Evolutionary conservation across 106 monocot species (phyloP).

Genomic region (Cymbidium sinense): DNA sequence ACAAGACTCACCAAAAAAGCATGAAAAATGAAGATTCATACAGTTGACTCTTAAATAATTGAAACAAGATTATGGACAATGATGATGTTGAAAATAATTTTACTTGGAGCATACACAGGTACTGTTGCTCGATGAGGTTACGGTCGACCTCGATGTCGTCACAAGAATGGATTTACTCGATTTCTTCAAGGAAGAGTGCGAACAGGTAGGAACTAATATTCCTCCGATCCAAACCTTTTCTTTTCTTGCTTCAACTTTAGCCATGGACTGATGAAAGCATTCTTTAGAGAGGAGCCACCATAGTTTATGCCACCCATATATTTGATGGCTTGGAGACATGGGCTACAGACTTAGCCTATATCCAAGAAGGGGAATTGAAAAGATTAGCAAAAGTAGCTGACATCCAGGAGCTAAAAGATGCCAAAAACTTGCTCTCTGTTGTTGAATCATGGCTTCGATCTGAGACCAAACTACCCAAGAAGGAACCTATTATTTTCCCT

Average conservation of each 20-base stretch:
- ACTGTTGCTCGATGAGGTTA: constrained; percentile 87
- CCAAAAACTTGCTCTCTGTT: constrained; percentile 77
- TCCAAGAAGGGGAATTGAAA: constrained; percentile 84
- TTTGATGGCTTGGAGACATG: constrained; percentile 93
- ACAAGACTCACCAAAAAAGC: too few species aligned
- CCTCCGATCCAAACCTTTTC: not conserved
- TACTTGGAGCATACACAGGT: constrained; percentile 35
- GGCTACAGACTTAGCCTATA: constrained; percentile 84
- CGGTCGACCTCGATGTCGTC: constrained; percentile 95
- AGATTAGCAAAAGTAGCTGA: constrained; percentile 45
- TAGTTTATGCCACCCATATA: constrained; percentile 97
- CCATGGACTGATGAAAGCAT: not conserved
- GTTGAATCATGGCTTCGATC: constrained; percentile 90
- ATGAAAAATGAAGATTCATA: too few species aligned
- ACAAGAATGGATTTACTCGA: constrained; percentile 96
- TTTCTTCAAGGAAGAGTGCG: constrained; percentile 94
- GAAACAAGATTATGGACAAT: not conserved
- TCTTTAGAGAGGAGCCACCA: constrained; percentile 86
- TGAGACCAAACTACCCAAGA: constrained; percentile 52
- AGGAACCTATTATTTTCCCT: constrained; percentile 11
- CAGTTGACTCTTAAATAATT: too few species aligned
- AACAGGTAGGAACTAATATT: constrained; percentile 40
- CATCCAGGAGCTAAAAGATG: constrained; percentile 50
- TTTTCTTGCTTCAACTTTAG: not conserved
- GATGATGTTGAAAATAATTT: not conserved